Evolutionary conservation across 768 basidiomycete species (phyloP).

Genomic region (Pisolithus sp.): DNA sequence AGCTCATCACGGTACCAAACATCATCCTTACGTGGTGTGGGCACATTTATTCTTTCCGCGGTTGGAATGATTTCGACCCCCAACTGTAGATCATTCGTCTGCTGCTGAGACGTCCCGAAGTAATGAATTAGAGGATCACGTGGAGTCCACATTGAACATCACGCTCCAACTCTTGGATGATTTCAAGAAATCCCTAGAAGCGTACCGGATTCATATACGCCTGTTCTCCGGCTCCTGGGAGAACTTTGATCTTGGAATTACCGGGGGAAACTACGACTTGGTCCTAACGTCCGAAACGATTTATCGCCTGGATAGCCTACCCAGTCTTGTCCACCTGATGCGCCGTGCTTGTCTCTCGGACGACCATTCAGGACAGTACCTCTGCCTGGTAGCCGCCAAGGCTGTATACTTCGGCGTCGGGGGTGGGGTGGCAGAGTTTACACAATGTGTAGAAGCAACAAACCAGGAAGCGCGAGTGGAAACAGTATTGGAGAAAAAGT

Average conservation of each 20-base stretch:
- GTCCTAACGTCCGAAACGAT: constrained; percentile 92
- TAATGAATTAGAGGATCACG: constrained; percentile 19
- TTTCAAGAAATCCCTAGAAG: constrained; percentile 54
- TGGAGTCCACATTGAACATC: constrained; percentile 55
- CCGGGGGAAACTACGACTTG: constrained; percentile 51
- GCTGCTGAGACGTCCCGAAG: constrained; percentile 45
- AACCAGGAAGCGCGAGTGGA: constrained; percentile 38
- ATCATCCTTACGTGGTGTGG: constrained; percentile 76
- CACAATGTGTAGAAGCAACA: constrained; percentile 39
- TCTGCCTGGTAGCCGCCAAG: constrained; percentile 81
- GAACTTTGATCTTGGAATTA: constrained; percentile 33
- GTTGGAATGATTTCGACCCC: neutral
- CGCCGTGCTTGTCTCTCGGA: constrained; percentile 36
- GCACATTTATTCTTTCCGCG: constrained; percentile 20
- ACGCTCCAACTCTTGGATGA: constrained; percentile 55
- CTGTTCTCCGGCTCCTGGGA: constrained; percentile 86
- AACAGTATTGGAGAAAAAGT: constrained; percentile 57
- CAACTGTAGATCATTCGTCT: constrained; percentile 49
- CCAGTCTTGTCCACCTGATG: constrained; percentile 51
- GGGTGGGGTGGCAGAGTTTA: constrained; percentile 71
- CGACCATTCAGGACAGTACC: constrained; percentile 11
- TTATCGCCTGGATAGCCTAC: constrained; percentile 63
- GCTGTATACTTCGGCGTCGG: constrained; percentile 90
- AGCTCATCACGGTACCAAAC: constrained; percentile 76
- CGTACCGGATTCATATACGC: constrained; percentile 50